phyloP scores from a whole-genome alignment of 306 rosid genomes.

The Echinosophora koreensis region DNA sequence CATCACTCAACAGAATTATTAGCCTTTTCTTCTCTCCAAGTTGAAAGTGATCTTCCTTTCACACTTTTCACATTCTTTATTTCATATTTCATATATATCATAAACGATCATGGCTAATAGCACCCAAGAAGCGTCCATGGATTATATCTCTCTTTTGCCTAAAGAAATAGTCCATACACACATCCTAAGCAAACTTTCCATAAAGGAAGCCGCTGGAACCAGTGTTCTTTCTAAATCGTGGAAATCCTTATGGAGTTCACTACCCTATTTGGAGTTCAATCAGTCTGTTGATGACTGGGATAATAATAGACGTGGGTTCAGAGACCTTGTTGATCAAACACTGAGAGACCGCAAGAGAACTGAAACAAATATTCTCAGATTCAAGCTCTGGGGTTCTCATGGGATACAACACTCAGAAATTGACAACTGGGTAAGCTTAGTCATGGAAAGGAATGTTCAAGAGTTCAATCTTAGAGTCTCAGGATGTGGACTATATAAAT shows the following conservation, averaged over 20 bases:
- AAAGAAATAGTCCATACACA: not conserved
- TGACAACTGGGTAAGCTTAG: not conserved
- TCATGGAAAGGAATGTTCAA: not conserved
- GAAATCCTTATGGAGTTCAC: not conserved
- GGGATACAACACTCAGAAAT: not conserved
- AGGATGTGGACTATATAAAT: not conserved
- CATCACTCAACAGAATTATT: not conserved
- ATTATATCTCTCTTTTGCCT: not conserved
- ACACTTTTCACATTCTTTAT: too few species aligned
- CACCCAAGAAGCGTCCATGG: not conserved
- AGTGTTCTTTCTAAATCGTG: not conserved
- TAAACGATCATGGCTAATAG: not conserved
- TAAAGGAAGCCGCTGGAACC: not conserved
- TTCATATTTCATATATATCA: too few species aligned
- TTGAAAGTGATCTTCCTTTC: not conserved
- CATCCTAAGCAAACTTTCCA: not conserved
- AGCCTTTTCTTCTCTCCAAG: not conserved
- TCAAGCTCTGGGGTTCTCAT: not conserved
- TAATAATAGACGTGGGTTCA: not conserved
- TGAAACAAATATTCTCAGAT: not conserved
- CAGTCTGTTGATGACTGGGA: too few species aligned
- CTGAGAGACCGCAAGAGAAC: not conserved
- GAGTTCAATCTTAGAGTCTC: not conserved
- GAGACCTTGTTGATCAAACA: not conserved
- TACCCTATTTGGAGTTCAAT: not conserved